Base-by-base conservation (phyloP, 495 filamentous ascomycete genomes). In the Annulohypoxylon stygium region DNA sequence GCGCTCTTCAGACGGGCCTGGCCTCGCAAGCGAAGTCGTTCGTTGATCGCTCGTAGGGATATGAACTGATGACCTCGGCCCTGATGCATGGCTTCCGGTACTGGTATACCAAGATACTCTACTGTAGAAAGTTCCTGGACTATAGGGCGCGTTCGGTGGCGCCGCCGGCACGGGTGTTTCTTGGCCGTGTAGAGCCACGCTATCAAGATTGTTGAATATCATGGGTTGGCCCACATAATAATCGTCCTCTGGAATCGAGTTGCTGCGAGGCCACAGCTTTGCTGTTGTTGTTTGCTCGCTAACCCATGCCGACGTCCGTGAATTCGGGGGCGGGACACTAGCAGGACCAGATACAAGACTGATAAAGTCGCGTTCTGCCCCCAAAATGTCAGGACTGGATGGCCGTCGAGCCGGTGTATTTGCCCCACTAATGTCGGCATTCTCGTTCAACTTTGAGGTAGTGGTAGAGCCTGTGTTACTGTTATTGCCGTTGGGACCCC, bases 31-130 rank as follows among this genome's bases (percentile, higher is more conserved):
- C 12, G 75, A 77, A 0, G 71, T 74, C 18, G 70, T 71, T 25
- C 75, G 68, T 53, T 69, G 68, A 33, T 77, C 75, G 55, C 75
- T 77, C n/a, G 71, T 74, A 14, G 75, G 75, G 39, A 77, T 20
- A 26, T 71, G 33, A 2, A 67, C 47, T 4, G 68, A 62, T 16
- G 75, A 69, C 41, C 62, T 70, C 23, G 72, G 67, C 4, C 67
- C 72, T 18, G 72, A 75, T 7, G 36, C 41, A 57, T 64, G 70
- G 36, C 72, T 75, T 23, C 72, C 72, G 3, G 67, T 75, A 18
- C 50, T 70, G 14, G 72, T 75, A 47, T 75, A 75, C 72, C 72
- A 75, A 26, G 72, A 75, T 16, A 70, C 23, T 37, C 72, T 67
- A 18, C 63, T 70, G 4, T 70, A 53, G 18, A 63, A 67, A 20